These are phyloP conservation scores for Esteya vermicola DNA, from an alignment of 2,329 filamentous ascomycete species.

Conservation along the genomic window DNA sequence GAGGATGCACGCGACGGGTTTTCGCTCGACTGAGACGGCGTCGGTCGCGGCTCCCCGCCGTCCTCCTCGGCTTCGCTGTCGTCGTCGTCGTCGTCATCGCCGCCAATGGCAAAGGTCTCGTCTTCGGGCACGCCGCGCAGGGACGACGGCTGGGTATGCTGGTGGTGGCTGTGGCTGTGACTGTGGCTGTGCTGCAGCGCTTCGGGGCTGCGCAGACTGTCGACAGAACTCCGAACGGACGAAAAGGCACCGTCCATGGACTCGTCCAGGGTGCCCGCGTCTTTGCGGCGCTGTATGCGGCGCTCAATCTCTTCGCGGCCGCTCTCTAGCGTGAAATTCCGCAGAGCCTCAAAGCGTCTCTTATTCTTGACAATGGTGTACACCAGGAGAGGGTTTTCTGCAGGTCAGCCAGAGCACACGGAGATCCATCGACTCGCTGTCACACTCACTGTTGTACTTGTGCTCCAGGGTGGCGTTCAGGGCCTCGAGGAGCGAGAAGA, in stretches of 20 bases:
- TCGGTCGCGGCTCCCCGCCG: conserved; percentile 34
- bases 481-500: conserved; percentile 73
- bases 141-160: conserved; percentile 30
- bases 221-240: conserved; percentile 48
- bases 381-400: conserved; percentile 70
- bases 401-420: too few relatives aligned
- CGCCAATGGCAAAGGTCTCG: conserved; percentile 75
- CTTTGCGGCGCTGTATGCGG: conserved; percentile 56
- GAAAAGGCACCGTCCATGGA: conserved; percentile 31
- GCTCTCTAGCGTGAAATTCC: conserved; percentile 81
- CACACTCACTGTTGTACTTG: conserved; percentile 57
- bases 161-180: too few relatives aligned
- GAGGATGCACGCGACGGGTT: conserved; percentile 53
- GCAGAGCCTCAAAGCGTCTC: conserved; percentile 71
- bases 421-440: too few relatives aligned
- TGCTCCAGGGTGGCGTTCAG: conserved; percentile 86
- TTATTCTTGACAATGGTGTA: conserved; percentile 66
- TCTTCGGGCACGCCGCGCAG: conserved; percentile 68
- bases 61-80: conserved; percentile 58
- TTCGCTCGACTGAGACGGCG: conserved; percentile 48
- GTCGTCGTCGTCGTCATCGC: conserved; percentile 79
- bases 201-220: conserved; percentile 49
- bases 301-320: conserved; percentile 85
- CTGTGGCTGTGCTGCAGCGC: conserved; percentile 1
- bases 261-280: conserved; percentile 34